phyloP scores from a whole-genome alignment of 2,329 filamentous ascomycete species.

The Aspergillus amoenus region DNA sequence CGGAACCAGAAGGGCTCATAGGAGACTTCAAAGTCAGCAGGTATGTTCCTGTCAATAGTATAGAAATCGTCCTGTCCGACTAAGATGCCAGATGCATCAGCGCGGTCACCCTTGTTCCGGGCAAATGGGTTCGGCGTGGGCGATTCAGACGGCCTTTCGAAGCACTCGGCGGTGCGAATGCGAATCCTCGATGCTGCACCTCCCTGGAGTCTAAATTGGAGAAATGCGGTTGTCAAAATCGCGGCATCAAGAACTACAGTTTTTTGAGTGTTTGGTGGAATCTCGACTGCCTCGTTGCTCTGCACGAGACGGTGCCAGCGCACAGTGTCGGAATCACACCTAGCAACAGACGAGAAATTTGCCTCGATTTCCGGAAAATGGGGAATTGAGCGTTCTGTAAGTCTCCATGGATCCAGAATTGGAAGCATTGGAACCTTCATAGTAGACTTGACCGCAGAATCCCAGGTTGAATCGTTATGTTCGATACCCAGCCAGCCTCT shows the following conservation, averaged over 20 bases:
- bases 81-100: not conserved
- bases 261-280: not conserved
- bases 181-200: not conserved
- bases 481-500: not conserved
- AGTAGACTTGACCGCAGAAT: not conserved
- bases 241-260: not conserved
- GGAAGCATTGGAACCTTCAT: constrained; percentile 7
- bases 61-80: constrained; percentile 5
- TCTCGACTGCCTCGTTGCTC: not conserved
- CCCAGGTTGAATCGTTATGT: constrained; percentile 5
- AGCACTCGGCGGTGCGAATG: constrained; percentile 9
- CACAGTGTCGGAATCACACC: not conserved
- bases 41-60: not conserved
- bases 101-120: not conserved
- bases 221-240: not conserved
- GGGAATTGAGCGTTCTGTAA: not conserved
- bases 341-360: not conserved
- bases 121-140: constrained; percentile 2
- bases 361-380: not conserved
- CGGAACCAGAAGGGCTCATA: constrained; percentile 13
- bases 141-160: not conserved
- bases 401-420: constrained; percentile 1
- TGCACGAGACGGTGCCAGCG: not conserved
- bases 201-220: not conserved
- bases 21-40: not conserved